Conservation (phyloP, 73 alveolate species). For the Stentor roeselii region DNA sequence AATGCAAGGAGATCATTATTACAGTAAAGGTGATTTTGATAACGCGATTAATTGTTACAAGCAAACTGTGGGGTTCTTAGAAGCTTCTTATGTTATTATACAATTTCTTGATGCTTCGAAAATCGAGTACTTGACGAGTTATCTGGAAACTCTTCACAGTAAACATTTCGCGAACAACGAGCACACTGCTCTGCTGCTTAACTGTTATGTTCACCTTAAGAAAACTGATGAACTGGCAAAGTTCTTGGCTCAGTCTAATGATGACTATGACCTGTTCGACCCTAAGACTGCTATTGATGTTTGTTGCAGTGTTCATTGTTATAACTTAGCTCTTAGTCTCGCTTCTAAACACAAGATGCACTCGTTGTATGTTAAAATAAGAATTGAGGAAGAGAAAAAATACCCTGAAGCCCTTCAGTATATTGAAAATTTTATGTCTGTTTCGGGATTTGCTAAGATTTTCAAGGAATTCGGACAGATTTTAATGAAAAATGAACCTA, state of each 20-base stretch:
- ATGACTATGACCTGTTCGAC: constrained; percentile 81
- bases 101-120: constrained; percentile 77
- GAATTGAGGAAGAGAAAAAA: constrained; percentile 69
- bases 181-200: constrained; percentile 86
- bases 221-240: constrained; percentile 62
- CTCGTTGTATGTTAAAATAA: constrained; percentile 57
- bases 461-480: constrained; percentile 49
- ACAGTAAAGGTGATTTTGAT: constrained; percentile 64
- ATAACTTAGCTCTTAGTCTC: constrained; percentile 67
- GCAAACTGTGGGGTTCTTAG: constrained; percentile 75
- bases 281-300: constrained; percentile 96
- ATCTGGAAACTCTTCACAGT: constrained; percentile 67
- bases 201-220: constrained; percentile 83
- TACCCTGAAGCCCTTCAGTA: constrained; percentile 58
- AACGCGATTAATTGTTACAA: constrained; percentile 74
- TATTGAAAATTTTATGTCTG: constrained; percentile 42
- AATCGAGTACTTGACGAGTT: constrained; percentile 67
- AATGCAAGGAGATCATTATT: constrained; percentile 83
- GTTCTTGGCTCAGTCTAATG: constrained; percentile 62
- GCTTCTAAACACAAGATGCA: constrained; percentile 68
- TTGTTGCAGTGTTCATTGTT: constrained; percentile 62
- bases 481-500: constrained; percentile 50
- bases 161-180: constrained; percentile 63
- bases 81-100: constrained; percentile 86
- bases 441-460: constrained; percentile 27